These are phyloP conservation scores for Phytophthora syringae DNA, from an alignment of 352 stramenopile genomes.

Conservation along the genomic window DNA sequence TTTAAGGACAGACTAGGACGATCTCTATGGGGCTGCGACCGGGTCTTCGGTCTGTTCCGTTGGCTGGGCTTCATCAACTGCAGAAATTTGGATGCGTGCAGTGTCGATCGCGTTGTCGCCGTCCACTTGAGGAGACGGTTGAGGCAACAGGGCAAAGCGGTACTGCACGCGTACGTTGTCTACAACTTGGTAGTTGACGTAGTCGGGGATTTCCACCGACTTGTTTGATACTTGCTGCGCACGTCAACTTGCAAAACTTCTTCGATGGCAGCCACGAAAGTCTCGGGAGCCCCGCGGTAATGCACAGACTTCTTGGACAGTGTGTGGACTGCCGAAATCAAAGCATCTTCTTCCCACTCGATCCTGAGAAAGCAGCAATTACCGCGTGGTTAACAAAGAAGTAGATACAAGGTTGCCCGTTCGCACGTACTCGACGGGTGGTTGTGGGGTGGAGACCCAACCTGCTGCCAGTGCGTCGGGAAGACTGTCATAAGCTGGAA, in stretches of 20 bases:
- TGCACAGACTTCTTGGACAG: constrained; percentile 52
- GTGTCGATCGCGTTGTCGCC: constrained; percentile 18
- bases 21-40: background rate
- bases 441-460: constrained; percentile 53
- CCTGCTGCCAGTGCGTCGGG: constrained; percentile 43
- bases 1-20: constrained; percentile 5
- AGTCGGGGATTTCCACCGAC: constrained; percentile 45
- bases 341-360: constrained; percentile 45
- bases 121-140: constrained; percentile 1
- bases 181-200: constrained; percentile 55
- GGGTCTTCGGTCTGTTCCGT: background rate
- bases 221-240: constrained; percentile 79
- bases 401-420: background rate
- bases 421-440: constrained; percentile 43
- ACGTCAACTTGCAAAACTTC: constrained; percentile 77
- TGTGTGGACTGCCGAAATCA: constrained; percentile 33
- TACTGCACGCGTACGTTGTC: constrained; percentile 70
- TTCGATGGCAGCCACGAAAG: constrained; percentile 58
- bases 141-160: constrained; percentile 31
- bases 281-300: constrained; percentile 39
- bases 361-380: constrained; percentile 33
- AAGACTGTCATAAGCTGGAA: constrained; percentile 59
- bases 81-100: constrained; percentile 36
- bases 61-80: constrained; percentile 33
- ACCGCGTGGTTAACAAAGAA: background rate